Evolutionary conservation across 176 grass and related monocot species (phyloP).

Genomic region (sorghum (Sorghum bicolor)): Sorghum_bicolor_NCBIv3 NC_012871.2:54594501-54595000

Average conservation of each 20-base stretch:
- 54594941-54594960: too few species aligned
- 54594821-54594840: too few species aligned
- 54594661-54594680: neutral
- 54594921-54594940: too few species aligned
- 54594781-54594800: neutral
- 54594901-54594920: too few species aligned
- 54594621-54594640: neutral
- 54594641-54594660: neutral
- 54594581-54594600: neutral
- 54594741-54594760: neutral
- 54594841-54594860: too few species aligned
- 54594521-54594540: slow-evolving; percentile 4
- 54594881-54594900: too few species aligned
- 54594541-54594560: slow-evolving; percentile 1
- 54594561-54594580: neutral
- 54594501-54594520: neutral
- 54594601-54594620: neutral
- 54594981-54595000: too few species aligned
- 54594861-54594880: too few species aligned
- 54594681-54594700: too few species aligned
- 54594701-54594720: neutral
- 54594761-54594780: neutral
- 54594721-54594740: neutral
- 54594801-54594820: too few species aligned
- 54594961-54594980: too few species aligned